phyloP scores from a whole-genome alignment of 2,329 filamentous ascomycete species.

The Huntiella moniliformis region DNA sequence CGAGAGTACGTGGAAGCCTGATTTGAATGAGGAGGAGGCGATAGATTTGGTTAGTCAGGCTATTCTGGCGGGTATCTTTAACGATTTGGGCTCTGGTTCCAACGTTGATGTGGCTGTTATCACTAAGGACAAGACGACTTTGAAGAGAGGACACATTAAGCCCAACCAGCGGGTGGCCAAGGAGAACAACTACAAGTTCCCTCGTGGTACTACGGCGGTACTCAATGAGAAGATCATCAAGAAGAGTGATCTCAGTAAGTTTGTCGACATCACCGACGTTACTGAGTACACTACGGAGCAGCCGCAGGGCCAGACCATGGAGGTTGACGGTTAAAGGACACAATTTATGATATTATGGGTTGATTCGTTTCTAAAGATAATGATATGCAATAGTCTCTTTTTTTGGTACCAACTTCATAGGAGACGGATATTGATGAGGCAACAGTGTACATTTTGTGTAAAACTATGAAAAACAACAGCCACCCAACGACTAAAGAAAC shows the following conservation, averaged over 20 bases:
- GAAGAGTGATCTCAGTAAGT: slow-evolving; percentile 85
- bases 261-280: slow-evolving; percentile 78
- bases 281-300: slow-evolving; percentile 39
- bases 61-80: slow-evolving; percentile 94
- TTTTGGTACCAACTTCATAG: not conserved
- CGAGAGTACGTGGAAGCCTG: slow-evolving; percentile 81
- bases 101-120: slow-evolving; percentile 97
- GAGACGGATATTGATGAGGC: no score
- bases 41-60: slow-evolving; percentile 67
- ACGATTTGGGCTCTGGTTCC: slow-evolving; percentile 89
- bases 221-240: slow-evolving; percentile 92
- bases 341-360: not conserved
- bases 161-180: slow-evolving; percentile 85
- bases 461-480: no score
- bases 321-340: slow-evolving; percentile 38
- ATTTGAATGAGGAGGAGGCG: slow-evolving; percentile 61
- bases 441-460: no score
- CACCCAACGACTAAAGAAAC: not conserved
- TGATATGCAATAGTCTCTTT: slow-evolving; percentile 6
- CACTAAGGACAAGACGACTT: slow-evolving; percentile 80
- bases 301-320: slow-evolving; percentile 32
- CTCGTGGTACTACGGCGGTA: slow-evolving; percentile 80
- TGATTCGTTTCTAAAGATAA: slow-evolving; percentile 3
- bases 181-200: slow-evolving; percentile 82
- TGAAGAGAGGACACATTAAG: slow-evolving; percentile 82